Conservation (phyloP, 805 yeast species). For the Nakazawaea wickerhamii region DNA sequence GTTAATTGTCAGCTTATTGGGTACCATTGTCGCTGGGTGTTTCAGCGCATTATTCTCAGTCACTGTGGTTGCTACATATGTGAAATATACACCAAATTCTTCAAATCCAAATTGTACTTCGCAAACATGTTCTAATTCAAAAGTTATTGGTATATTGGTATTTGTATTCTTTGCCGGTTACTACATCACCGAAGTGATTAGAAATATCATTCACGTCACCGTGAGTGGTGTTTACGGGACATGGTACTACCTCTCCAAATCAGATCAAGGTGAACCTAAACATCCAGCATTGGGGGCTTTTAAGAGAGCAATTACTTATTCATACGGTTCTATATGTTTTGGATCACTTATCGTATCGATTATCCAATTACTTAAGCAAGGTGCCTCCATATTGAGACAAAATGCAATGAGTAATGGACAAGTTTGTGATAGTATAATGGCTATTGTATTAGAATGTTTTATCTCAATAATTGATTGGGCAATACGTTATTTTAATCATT, state of each 20-base stretch:
- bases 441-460: conserved; percentile 51
- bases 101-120: conserved; percentile 45
- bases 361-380: conserved; percentile 59
- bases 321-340: conserved; percentile 86
- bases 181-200: conserved; percentile 75
- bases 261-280: conserved; percentile 41
- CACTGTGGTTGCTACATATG: conserved; percentile 70
- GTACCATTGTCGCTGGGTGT: conserved; percentile 52
- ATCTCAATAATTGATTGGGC: conserved; percentile 71
- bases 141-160: conserved; percentile 63
- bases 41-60: conserved; percentile 63
- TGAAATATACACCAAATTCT: conserved; percentile 61
- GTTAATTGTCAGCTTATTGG: conserved; percentile 52
- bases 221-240: conserved; percentile 84
- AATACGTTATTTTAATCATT: conserved; percentile 81
- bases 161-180: conserved; percentile 79
- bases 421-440: conserved; percentile 45
- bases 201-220: conserved; percentile 74
- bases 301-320: conserved; percentile 70
- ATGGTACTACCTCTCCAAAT: conserved; percentile 78
- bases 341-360: conserved; percentile 67
- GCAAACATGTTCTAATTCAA: conserved; percentile 45
- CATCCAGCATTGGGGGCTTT: conserved; percentile 80
- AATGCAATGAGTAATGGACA: conserved; percentile 35
- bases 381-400: conserved; percentile 45